Percentiles rank a stretch among this genome's conserved stretches.
Conservation (phyloP, 148 eudicot genomes). For the Persicaria maculosa region DNA sequence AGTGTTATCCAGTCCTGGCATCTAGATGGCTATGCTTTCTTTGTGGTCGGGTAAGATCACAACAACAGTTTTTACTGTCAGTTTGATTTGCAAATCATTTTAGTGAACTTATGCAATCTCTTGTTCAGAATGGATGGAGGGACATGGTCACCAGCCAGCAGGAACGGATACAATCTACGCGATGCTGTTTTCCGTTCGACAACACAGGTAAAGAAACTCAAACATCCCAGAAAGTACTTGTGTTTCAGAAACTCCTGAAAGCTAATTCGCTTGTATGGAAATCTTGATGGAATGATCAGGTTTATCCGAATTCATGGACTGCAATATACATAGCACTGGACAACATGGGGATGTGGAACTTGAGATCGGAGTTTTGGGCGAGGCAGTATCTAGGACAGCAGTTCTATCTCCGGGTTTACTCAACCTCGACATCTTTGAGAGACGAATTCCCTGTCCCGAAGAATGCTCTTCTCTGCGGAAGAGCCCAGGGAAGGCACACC, state of each 20-base stretch:
- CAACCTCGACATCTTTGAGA: constrained; percentile 23
- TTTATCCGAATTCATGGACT: constrained; percentile 23
- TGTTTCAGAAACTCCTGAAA: background rate
- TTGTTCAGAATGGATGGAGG: constrained; percentile 69
- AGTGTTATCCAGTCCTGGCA: constrained; percentile 60
- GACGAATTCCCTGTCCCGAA: constrained; percentile 34
- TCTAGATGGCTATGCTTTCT: constrained; percentile 77
- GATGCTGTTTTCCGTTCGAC: constrained; percentile 73
- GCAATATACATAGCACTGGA: constrained; percentile 22
- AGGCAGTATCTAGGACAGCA: constrained; percentile 38
- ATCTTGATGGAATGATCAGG: constrained; percentile 23
- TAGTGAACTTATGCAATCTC: background rate
- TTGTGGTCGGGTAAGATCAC: constrained; percentile 68
- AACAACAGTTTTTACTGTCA: background rate
- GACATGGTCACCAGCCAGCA: constrained; percentile 39
- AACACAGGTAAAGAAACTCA: constrained; percentile 45
- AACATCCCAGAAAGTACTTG: background rate
- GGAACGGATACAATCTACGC: constrained; percentile 52
- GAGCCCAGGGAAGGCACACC: constrained; percentile 21
- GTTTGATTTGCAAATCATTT: background rate
- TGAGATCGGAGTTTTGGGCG: constrained; percentile 36
- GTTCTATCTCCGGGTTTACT: constrained; percentile 26
- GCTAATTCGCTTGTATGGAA: background rate
- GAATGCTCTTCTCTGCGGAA: constrained; percentile 35
- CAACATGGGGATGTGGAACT: constrained; percentile 40